Conservation (phyloP, 257 asterid species). For the Echium plantagineum region DNA sequence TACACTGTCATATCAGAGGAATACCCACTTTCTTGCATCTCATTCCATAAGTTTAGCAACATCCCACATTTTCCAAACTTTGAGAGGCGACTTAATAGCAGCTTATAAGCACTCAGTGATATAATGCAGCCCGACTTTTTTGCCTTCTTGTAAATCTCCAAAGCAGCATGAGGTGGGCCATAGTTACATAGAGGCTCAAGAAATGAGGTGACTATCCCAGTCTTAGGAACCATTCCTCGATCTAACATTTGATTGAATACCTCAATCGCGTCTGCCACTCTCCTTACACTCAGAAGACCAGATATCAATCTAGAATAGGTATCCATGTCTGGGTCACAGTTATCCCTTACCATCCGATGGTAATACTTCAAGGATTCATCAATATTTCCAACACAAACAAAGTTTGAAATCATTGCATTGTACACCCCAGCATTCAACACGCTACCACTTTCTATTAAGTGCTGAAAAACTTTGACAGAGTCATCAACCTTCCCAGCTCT, state of each 20-base stretch:
- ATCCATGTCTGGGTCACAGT: constrained; percentile 43
- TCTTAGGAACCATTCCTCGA: constrained; percentile 47
- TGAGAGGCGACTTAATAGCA: constrained; percentile 66
- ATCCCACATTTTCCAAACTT: constrained; percentile 83
- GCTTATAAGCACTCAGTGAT: constrained; percentile 57
- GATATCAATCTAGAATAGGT: constrained; percentile 50
- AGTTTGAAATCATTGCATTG: constrained; percentile 66
- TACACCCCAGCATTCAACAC: constrained; percentile 40
- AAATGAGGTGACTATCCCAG: constrained; percentile 57
- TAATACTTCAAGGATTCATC: constrained; percentile 50
- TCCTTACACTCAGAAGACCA: constrained; percentile 41
- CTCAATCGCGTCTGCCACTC: constrained; percentile 82
- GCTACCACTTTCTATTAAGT: constrained; percentile 38
- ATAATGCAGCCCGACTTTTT: constrained; percentile 57
- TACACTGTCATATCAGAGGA: constrained; percentile 66
- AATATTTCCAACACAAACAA: constrained; percentile 33
- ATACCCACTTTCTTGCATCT: constrained; percentile 70
- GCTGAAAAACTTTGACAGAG: constrained; percentile 43
- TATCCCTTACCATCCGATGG: constrained; percentile 33
- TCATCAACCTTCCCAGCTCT: constrained; percentile 56
- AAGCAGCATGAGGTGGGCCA: constrained; percentile 93
- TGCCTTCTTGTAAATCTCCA: constrained; percentile 69
- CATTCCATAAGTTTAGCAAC: constrained; percentile 61
- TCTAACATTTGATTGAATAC: constrained; percentile 73
- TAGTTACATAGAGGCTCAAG: constrained; percentile 62